Evolutionary conservation across 306 rosid species (phyloP).

Genomic region (Fragaria vesca): DNA sequence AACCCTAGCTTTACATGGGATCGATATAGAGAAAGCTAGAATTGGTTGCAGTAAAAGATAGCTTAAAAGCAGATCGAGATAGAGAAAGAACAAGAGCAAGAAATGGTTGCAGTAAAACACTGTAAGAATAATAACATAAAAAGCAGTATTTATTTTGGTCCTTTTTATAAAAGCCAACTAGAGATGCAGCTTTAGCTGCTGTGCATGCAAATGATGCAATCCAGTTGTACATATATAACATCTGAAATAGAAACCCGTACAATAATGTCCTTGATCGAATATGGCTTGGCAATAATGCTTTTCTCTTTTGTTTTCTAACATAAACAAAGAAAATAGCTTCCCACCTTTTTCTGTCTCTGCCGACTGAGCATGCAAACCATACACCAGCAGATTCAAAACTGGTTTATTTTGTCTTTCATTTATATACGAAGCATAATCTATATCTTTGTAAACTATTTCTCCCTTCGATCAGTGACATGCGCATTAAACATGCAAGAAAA

Average conservation of each 20-base stretch:
- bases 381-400: neutral
- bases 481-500: neutral
- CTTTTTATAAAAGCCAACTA: neutral
- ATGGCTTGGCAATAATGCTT: neutral
- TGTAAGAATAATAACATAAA: neutral
- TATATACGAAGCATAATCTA: neutral
- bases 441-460: neutral
- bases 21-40: too few species aligned
- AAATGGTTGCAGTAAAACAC: neutral
- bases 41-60: neutral
- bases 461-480: neutral
- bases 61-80: neutral
- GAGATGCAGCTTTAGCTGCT: neutral
- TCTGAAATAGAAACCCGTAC: neutral
- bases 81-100: neutral
- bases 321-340: neutral
- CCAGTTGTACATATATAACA: neutral
- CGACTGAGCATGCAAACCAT: neutral
- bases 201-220: neutral
- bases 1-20: too few species aligned
- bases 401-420: neutral
- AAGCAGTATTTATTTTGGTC: neutral
- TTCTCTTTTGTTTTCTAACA: neutral
- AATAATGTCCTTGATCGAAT: neutral
- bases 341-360: neutral